A percentile compares a stretch with the other conserved stretches of the same genome.
Evolutionary conservation across 192 early-diverging fungal species (phyloP).

Genomic region (Coemansia sp.): DNA sequence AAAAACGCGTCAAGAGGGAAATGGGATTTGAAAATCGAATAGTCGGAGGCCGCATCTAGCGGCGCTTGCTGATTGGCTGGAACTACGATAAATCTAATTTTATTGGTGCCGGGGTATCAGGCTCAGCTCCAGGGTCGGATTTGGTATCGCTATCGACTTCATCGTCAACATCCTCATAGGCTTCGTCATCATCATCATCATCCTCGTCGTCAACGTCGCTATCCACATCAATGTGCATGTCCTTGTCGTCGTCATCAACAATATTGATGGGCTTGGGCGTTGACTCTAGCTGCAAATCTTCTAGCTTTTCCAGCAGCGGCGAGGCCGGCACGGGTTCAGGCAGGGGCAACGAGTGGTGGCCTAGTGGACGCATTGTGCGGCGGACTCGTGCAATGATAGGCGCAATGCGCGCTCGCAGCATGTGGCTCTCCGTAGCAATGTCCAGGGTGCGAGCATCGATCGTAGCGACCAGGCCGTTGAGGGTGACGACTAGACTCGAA

Average conservation of each 20-base stretch:
- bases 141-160: conserved; percentile 2
- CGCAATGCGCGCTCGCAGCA: conserved; percentile 35
- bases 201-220: background rate
- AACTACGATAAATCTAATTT: background rate
- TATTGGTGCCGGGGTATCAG: background rate
- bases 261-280: conserved; percentile 10
- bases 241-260: conserved; percentile 5
- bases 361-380: conserved; percentile 44
- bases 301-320: conserved; percentile 3
- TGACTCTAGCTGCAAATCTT: conserved; percentile 5
- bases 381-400: conserved; percentile 37
- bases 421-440: conserved; percentile 32
- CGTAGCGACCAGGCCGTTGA: conserved; percentile 21
- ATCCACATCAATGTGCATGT: conserved; percentile 6
- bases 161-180: conserved; percentile 3
- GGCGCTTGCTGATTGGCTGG: conserved; percentile 22
- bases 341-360: conserved; percentile 27
- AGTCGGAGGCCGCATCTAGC: background rate
- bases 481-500: conserved; percentile 25
- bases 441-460: conserved; percentile 33
- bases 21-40: conserved; percentile 22
- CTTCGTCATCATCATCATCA: conserved; percentile 2
- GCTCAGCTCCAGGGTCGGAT: conserved; percentile 7
- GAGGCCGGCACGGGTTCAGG: conserved; percentile 17
- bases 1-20: conserved; percentile 1